These are phyloP conservation scores for Scheffersomyces lignicola DNA, from an alignment of 1,139 yeast species.

Conservation along the genomic window DNA sequence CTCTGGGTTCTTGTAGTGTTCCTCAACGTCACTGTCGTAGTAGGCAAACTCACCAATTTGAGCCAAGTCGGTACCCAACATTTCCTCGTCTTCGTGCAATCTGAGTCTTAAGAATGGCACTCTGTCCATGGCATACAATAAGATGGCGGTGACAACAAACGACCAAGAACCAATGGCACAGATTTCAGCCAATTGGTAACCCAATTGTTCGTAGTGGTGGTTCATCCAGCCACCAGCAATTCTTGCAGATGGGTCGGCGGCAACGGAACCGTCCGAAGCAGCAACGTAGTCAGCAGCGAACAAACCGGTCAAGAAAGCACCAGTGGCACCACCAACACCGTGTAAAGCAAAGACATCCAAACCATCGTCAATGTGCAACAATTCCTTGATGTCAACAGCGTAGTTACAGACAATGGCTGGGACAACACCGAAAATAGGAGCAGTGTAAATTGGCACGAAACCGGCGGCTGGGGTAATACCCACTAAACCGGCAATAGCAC, in stretches of 20 bases:
- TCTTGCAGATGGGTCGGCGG: conserved; percentile 38
- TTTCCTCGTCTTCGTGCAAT: conserved; percentile 87
- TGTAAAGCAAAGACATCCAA: conserved; percentile 92
- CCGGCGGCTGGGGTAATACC: conserved; percentile 99
- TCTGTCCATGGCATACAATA: conserved; percentile 71
- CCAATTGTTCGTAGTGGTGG: conserved; percentile 86
- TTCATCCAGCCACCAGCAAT: conserved; percentile 93
- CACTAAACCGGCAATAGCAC: conserved; percentile 91
- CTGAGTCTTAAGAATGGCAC: conserved; percentile 84
- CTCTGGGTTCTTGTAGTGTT: conserved; percentile 15
- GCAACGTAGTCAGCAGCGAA: conserved; percentile 94
- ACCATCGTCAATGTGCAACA: conserved; percentile 87
- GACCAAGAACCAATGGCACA: conserved; percentile 79
- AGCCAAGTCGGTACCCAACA: conserved; percentile 82
- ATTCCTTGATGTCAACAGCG: conserved; percentile 76
- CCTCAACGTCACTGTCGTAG: conserved; percentile 50
- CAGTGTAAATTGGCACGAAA: conserved; percentile 85
- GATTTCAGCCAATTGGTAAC: conserved; percentile 89
- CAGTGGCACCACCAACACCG: conserved; percentile 90
- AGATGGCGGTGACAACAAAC: conserved; percentile 69
- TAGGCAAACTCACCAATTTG: conserved; percentile 87
- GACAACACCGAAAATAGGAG: conserved; percentile 79
- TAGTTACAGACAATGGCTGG: conserved; percentile 80
- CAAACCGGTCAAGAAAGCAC: conserved; percentile 81
- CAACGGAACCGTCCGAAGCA: conserved; percentile 68